Percentiles rank a stretch among this genome's conserved stretches.
phyloP scores from a whole-genome alignment of 75 land plant genomes.

The Isoetes taiwanensis region DNA sequence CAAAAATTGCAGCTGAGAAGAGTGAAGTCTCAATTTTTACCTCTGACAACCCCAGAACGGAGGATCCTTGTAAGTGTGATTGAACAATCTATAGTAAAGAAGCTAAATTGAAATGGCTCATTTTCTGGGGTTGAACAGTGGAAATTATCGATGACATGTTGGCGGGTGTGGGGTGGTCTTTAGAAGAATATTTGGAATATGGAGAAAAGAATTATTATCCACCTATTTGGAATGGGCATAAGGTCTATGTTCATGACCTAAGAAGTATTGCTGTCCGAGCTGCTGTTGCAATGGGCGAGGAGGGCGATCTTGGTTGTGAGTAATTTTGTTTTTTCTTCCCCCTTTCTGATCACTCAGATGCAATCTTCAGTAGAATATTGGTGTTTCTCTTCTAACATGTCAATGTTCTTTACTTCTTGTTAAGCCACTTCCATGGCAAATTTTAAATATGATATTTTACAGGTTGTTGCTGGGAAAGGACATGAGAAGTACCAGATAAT shows the following conservation, averaged over 20 bases:
- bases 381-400: neutral
- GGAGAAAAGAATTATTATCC: constrained; percentile 89
- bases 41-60: constrained; percentile 74
- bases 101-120: neutral
- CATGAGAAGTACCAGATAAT: constrained; percentile 78
- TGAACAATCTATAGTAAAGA: too few relatives aligned
- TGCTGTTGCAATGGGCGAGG: constrained; percentile 98
- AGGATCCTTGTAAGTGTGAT: constrained; percentile 74
- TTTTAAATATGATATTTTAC: constrained; percentile 9
- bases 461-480: constrained; percentile 97
- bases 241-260: constrained; percentile 75
- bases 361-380: neutral
- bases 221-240: constrained; percentile 81
- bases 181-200: constrained; percentile 75
- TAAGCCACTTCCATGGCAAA: neutral
- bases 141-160: constrained; percentile 96
- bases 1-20: constrained; percentile 83
- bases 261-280: constrained; percentile 79
- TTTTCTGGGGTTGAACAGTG: constrained; percentile 25
- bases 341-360: constrained; percentile 1
- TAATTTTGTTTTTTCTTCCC: neutral
- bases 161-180: constrained; percentile 93
- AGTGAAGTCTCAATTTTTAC: constrained; percentile 84
- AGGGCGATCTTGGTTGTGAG: constrained; percentile 96
- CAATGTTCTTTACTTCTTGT: neutral